Base-by-base conservation (phyloP, 768 basidiomycete genomes). In the Terana coerulea region DNA sequence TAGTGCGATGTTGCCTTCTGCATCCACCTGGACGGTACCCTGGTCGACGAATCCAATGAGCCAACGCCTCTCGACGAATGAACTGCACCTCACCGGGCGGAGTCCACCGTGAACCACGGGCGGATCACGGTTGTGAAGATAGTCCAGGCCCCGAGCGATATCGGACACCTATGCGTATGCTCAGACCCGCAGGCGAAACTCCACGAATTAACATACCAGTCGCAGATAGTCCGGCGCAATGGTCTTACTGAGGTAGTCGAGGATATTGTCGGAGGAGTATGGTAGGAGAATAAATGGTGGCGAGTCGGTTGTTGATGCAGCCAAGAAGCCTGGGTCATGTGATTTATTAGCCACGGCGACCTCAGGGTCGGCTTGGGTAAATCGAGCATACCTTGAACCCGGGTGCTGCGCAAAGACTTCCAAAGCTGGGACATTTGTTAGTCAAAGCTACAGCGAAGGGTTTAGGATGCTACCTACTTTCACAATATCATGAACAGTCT, bases 241-340 rank as follows among this genome's bases (percentile, higher is more conserved):
- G 10, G 12, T 34, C 31, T 33, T 33, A 8, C 8, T 11, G 1
- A 45, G 43, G 21, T 45, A 45, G 28, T 46, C 45, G 8, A 46
- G 19, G 12, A 34, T 30, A 33, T 34, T 34, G n/a, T 46, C 31
- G 10, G 45, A 31, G 7, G 45, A 29, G 25, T 34, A 46, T 10
- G 45, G 45, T 12, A 46, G 30, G 17, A 46, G 45, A 25, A 46
- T 29, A 22, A 46, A 46, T 33, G 45, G 45, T 3, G 45, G 31
- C 8, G 30, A 33, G 24, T 34, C 30, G 21, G 19, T 34, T 24
- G 45, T 46, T 10, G 45, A 34, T 4, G 45, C 45, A 10, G 30
- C 45, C 8, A 46, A 30, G 14, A 46, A 19, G 6, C 12, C 43
- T 44, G 21, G 14, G 19, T 10, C 28, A n/a, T n/a, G 14, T 44